These are phyloP conservation scores for Pinguiococcus pyrenoidosus DNA, from an alignment of 108 stramenopile genomes.

Conservation along the genomic window DNA sequence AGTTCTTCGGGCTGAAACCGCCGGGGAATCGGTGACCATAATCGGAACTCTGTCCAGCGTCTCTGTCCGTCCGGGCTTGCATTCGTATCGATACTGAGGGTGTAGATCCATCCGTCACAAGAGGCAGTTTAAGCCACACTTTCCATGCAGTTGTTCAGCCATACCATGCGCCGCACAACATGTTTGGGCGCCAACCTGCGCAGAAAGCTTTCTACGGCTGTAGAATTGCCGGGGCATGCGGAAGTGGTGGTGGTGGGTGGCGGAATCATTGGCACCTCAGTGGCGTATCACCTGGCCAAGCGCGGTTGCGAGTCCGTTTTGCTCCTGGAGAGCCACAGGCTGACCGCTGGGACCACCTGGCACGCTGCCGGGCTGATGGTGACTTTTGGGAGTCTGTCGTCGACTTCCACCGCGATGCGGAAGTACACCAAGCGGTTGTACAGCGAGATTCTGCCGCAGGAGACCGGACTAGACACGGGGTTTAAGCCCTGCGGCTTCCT, in stretches of 20 bases:
- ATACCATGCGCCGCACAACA: no score
- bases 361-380: slow-evolving; percentile 66
- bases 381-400: slow-evolving; percentile 23
- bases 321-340: slow-evolving; percentile 41
- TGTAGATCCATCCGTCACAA: no score
- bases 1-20: no score
- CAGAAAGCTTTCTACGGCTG: no score
- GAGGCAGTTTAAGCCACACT: no score
- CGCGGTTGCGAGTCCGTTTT: slow-evolving; percentile 42
- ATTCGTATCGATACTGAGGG: no score
- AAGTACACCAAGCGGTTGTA: slow-evolving; percentile 54
- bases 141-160: no score
- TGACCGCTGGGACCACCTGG: slow-evolving; percentile 66
- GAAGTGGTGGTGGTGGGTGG: slow-evolving; percentile 57
- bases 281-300: slow-evolving; percentile 55
- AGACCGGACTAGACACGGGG: slow-evolving; percentile 50
- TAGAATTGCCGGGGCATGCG: slow-evolving; percentile 34
- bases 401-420: slow-evolving; percentile 17
- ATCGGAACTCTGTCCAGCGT: no score
- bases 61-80: no score
- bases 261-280: slow-evolving; percentile 59
- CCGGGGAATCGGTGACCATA: no score
- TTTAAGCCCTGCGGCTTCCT: slow-evolving; percentile 53
- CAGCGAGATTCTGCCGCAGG: slow-evolving; percentile 35
- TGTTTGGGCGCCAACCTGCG: no score